Base-by-base conservation (phyloP, 75 land plant species). In the Azolla pinnata region DNA sequence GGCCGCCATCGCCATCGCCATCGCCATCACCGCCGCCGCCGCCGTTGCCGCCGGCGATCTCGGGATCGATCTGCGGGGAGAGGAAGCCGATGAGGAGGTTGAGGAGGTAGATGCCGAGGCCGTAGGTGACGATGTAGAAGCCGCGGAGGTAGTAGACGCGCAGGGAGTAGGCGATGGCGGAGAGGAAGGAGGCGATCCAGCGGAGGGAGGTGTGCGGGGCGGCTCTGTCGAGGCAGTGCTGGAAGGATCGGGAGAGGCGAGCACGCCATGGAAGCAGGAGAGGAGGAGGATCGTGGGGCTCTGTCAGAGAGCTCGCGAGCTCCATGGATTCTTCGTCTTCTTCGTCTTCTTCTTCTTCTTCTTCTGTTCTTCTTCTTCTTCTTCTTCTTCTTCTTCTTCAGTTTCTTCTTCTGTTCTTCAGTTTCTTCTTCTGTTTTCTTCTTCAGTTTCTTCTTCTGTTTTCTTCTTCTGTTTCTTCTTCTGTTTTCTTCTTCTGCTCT, bases 111-210 rank as follows among this genome's bases (percentile, higher is more conserved):
- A 83, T 83, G 24, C 81, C 87, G 35, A 83, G 66, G 17, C 71
- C 81, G 62, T 83, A 83, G 8, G 87, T 63, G 46, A 83, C 67
- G 60, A 83, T 78, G 72, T 83, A 81, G 62, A 83, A 83, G 20
- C 87, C 87, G 38, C 77, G 67, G 34, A 81, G 17, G 40, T 56
- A 44, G 60, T 62, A 77, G 28, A 83, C 84, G 31, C 87, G 71
- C 2, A 75, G 0, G 38, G n/a, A 52, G 72, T 83, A 83, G 35
- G 71, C 26, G 42, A 35, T n/a, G 9, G 73, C 78, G 31, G 67
- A 12, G 26, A 25, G 33, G 30, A 54, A 42, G 56, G 67, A 51
- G 33, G 48, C 75, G 2, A 74, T 17, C 87, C 87, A 83, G n/a
- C 87, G 81, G 51, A 54, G 54, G 9, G 59, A 35, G 14, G 63